Evolutionary conservation across 2,329 filamentous ascomycete species (phyloP), one percentile per base, ranked within the genome.

Genomic region (Talaromyces pinophilus): DNA sequence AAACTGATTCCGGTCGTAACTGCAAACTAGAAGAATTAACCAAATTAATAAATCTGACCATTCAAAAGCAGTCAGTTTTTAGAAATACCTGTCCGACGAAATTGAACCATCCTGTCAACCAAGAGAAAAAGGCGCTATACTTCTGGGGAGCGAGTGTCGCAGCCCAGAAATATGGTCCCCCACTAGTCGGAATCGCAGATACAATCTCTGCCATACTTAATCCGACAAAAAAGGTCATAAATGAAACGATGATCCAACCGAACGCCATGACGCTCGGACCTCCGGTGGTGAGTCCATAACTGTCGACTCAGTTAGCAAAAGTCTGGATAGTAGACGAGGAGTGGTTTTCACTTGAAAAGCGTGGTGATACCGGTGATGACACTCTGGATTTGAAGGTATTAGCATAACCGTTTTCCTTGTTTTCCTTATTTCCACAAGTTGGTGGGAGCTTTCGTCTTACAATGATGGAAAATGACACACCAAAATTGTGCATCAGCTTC

Each of bases 1-100:
- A 65, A 65, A 25, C 63, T 65, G 44, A 65, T 65, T n/a, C 63
- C 63, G n/a, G 63, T 65, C 15, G 63, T 65, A n/a, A 65, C 63
- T 28, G 63, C 63, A 25, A 65, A 65, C 63, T 65, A 60, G 19
- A 19, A 57, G 3, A 38, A 15, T n/a, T 8, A n/a, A 35, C 33
- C 28, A 33, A 22, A 15, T 22, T 55, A 40, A 28, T 11, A 28
- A n/a, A 44, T 44, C 42, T 19, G 42, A 44, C 42, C 42, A 44
- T 11, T 44, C 42, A 19, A 44, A 44, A 40, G 54, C 54, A 19
- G 22, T 38, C 40, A 64, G 10, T 44, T 15, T 55, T 15, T 38
- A 19, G 7, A 44, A n/a, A 22, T 42, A 65, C 63, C 38, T 65
- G 63, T 48, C 63, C 63, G 17, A 65, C 55, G 19, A 65, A 65